Evolutionary conservation across 805 yeast genomes (phyloP), one percentile per base, ranked within the genome.

Genomic region (Nakazawaea anatomiae): DNA sequence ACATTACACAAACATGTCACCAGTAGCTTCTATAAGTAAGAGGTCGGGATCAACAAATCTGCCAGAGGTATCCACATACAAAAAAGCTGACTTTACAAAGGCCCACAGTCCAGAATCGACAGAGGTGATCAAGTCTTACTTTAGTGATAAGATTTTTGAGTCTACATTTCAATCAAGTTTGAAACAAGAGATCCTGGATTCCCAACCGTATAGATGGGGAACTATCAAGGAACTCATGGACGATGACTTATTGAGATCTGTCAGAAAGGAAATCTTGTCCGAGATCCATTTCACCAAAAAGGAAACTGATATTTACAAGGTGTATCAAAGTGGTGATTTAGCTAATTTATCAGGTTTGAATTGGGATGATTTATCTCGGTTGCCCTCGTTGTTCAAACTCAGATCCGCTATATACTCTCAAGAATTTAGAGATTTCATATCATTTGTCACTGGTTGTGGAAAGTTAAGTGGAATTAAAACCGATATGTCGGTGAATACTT

Each of bases 271-370:
- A 65, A 90, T 95, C 29, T 77, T 88, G 56, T 69, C 75, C 2
- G 86, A 90, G 60, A 85, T 94, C 54, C 94, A 88, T 42, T 94
- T 95, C 73, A 90, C 98, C 8, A 82, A 84, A 58, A 94, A 95
- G 66, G 99, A 95, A 67, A 94, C 99, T 0, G 99, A 94, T 64
- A 94, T 94, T 55, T 94, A 94, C 68, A 91, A 89, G 65, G 96
- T 92, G 32, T 83, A 69, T 70, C 97, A 84, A 72, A 87, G 80
- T 69, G 99, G 85, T 64, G 97, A 89, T 67, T 76, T 94, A 58
- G 96, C 97, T 41, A 95, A 94, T 64, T 69, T 94, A 42, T 86
- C 94, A 0, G 97, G 97, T 1, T 73, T 94, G 54, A 80, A 89
- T 55, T 76, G 83, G 74, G 79, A 82, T 50, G 96, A 92, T 63